Conservation (phyloP, 805 yeast species). For the Zygoascus bituminiphila region DNA sequence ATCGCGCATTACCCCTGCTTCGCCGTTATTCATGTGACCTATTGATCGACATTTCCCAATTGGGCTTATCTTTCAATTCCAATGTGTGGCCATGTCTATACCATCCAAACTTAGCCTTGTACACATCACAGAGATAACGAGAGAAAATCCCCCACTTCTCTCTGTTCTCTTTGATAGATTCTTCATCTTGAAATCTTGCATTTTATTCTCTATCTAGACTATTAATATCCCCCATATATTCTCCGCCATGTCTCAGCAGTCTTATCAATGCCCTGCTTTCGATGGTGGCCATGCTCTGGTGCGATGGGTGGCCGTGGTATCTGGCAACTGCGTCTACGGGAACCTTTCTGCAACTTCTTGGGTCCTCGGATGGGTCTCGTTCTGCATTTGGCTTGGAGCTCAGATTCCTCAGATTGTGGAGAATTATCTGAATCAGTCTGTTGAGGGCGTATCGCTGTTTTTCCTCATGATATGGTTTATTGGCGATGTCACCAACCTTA, state of each 20-base stretch:
- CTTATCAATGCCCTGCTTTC: constrained; percentile 21
- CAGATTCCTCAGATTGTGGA: constrained; percentile 62
- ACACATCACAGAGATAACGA: background rate
- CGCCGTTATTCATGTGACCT: background rate
- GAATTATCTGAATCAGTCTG: constrained; percentile 51
- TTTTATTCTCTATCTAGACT: background rate
- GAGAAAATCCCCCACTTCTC: background rate
- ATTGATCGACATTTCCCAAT: background rate
- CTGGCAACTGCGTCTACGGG: constrained; percentile 25
- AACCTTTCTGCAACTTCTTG: constrained; percentile 20
- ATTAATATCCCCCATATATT: background rate
- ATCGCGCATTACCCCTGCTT: background rate
- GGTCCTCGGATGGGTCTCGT: constrained; percentile 16
- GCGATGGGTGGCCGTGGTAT: constrained; percentile 19
- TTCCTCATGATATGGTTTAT: constrained; percentile 56
- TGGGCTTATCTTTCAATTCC: background rate
- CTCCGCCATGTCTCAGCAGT: background rate
- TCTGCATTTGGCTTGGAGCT: constrained; percentile 60
- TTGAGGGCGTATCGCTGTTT: constrained; percentile 56
- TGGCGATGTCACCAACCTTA: constrained; percentile 52
- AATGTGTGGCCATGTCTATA: background rate
- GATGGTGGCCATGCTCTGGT: constrained; percentile 20
- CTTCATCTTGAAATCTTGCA: background rate
- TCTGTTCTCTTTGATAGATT: background rate
- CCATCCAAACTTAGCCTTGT: background rate